These are phyloP conservation scores for Rhodotorula sp. DNA, from an alignment of 1,284 basidiomycete species.

Conservation along the genomic window DNA sequence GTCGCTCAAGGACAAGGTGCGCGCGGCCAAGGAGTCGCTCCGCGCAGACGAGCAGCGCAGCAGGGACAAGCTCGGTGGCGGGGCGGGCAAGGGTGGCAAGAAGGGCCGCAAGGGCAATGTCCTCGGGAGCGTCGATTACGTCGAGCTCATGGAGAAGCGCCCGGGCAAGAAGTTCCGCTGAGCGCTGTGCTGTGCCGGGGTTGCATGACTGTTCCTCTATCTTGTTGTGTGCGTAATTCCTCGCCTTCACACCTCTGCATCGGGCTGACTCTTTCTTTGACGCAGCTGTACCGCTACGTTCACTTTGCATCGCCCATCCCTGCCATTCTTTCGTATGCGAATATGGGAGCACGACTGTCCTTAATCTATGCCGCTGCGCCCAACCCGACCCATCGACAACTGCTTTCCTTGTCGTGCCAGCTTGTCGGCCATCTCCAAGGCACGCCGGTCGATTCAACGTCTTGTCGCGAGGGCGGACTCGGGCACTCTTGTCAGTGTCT, in stretches of 20 bases:
- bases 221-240: constrained; percentile 15
- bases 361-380: too few species aligned
- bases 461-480: too few species aligned
- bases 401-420: too few species aligned
- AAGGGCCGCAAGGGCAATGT: constrained; percentile 15
- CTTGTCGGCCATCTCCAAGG: too few species aligned
- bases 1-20: constrained; percentile 24
- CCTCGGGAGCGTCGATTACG: constrained; percentile 27
- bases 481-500: too few species aligned
- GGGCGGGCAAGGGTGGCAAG: not conserved
- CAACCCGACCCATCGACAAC: too few species aligned
- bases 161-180: constrained; percentile 30
- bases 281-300: not conserved
- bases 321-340: not conserved
- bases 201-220: too few species aligned
- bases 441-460: too few species aligned
- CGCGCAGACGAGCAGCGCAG: constrained; percentile 9
- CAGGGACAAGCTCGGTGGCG: constrained; percentile 18
- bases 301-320: not conserved
- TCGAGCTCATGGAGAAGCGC: constrained; percentile 24
- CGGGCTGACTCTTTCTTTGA: not conserved
- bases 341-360: too few species aligned
- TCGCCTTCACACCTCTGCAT: not conserved
- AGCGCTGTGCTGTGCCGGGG: not conserved
- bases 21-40: constrained; percentile 10